phyloP scores from a whole-genome alignment of 176 grass and related monocot species.

The Oryza coarctata region DNA sequence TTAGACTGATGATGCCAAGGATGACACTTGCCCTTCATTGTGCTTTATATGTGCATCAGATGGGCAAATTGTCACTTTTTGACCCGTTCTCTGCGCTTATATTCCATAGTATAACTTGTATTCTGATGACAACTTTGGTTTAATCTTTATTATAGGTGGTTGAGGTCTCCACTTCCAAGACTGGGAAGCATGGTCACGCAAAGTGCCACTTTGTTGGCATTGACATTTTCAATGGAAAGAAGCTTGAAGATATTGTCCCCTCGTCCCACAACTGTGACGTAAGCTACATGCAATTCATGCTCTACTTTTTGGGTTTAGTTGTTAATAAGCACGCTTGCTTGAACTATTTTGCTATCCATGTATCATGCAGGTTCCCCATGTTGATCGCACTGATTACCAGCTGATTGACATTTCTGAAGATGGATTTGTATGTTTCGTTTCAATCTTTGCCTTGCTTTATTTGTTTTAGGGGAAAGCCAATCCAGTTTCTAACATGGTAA shows the following conservation, averaged over 20 bases:
- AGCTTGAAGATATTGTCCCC: slow-evolving; percentile 71
- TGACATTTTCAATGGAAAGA: slow-evolving; percentile 63
- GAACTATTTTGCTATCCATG: not conserved
- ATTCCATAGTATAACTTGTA: not conserved
- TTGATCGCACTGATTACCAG: slow-evolving; percentile 47
- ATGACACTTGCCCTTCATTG: not conserved
- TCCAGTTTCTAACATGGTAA: not conserved
- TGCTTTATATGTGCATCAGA: not conserved
- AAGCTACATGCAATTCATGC: not conserved
- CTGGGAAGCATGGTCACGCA: slow-evolving; percentile 63
- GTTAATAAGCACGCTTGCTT: not conserved
- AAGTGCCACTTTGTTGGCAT: slow-evolving; percentile 64
- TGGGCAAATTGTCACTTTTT: not conserved
- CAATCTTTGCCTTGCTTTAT: not conserved
- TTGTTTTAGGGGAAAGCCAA: not conserved
- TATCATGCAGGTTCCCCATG: slow-evolving; percentile 38
- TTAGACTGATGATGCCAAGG: not conserved
- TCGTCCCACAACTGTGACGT: slow-evolving; percentile 68
- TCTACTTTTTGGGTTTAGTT: not conserved
- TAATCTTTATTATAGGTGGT: slow-evolving; percentile 41
- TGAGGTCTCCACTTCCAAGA: slow-evolving; percentile 69
- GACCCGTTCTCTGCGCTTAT: not conserved
- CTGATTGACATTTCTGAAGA: slow-evolving; percentile 67
- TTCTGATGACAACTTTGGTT: not conserved
- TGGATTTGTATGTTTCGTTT: slow-evolving; percentile 44